A percentile compares a stretch with the other conserved stretches of the same genome.
These are phyloP conservation scores for Austroboletus rostrupii DNA, from an alignment of 1,284 basidiomycete genomes.

Conservation along the genomic window DNA sequence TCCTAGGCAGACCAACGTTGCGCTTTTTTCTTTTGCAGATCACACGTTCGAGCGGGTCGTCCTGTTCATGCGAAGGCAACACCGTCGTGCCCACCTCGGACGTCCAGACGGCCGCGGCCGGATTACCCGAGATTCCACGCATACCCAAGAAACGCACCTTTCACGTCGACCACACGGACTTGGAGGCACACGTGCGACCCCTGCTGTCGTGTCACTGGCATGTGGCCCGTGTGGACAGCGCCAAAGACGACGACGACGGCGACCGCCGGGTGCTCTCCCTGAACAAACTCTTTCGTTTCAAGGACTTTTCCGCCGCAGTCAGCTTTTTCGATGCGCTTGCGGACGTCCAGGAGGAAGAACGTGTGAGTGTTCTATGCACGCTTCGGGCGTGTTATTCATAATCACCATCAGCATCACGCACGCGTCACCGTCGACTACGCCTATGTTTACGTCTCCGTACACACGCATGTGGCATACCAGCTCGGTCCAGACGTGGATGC, in stretches of 20 bases:
- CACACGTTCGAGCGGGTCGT: constrained; percentile 18
- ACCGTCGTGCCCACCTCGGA: constrained; percentile 16
- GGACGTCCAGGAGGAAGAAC: constrained; percentile 27
- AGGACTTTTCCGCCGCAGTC: constrained; percentile 18
- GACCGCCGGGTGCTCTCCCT: constrained; percentile 14
- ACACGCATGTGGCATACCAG: constrained; percentile 36
- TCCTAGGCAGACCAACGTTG: neutral
- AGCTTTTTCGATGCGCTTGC: constrained; percentile 29
- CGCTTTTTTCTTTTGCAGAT: constrained; percentile 9
- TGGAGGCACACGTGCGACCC: constrained; percentile 29
- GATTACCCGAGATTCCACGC: constrained; percentile 26
- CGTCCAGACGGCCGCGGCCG: constrained; percentile 12
- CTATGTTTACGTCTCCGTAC: constrained; percentile 26
- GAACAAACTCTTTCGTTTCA: constrained; percentile 30
- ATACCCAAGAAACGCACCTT: constrained; percentile 27
- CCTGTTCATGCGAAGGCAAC: neutral
- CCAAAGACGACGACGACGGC: neutral
- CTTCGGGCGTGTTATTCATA: constrained; percentile 2
- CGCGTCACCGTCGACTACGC: constrained; percentile 26
- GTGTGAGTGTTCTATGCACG: constrained; percentile 23
- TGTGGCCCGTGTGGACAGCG: constrained; percentile 15
- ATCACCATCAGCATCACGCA: constrained; percentile 23
- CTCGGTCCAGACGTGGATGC: constrained; percentile 8
- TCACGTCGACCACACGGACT: constrained; percentile 31
- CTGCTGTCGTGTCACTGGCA: constrained; percentile 35